Base-by-base conservation (phyloP, 2,329 filamentous ascomycete genomes). In the Microthyrium microscopicum region DNA sequence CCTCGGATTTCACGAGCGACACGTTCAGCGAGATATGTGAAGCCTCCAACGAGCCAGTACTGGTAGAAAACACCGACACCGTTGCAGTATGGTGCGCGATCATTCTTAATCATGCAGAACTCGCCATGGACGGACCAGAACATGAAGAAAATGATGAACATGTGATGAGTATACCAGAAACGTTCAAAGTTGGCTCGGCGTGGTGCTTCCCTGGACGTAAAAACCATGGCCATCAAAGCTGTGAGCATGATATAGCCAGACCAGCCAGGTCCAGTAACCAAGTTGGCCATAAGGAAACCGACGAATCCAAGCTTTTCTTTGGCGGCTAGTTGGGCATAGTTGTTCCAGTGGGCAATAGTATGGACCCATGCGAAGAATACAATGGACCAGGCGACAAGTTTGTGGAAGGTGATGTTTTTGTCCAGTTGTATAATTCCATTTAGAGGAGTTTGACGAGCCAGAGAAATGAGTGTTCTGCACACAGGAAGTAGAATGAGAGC, bases 121-220 rank as follows among this genome's bases (percentile, higher is more conserved):
- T 78, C 77, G 38, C 81, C 82, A 55, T 91, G 82, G 46, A 87
- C 69, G n/a, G 80, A 75, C 80, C 81, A 89, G 64, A 89, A 85
- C 44, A 87, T 64, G 61, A 89, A 89, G 66, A 89, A 89, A 42
- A 87, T 49, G 55, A 87, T 71, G 53, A 89, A 89, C 52, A 89
- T 69, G 59, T 89, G 82, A 56, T 91, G 81, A 2, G 77, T 82
- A 54, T 84, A 85, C 81, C 82, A 91, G 64, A 89, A 91, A 18
- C 80, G 77, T 54, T 87, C 81, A 52, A 82, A 87, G 59, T 89
- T 85, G 40, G 77, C 76, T 34, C 80, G 72, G 32, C 80, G 69
- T 7, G 73, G 71, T 60, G 80, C 81, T 57, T 87, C 80, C 11
- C 79, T 61, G 6, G 79, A 82, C 1, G 81, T 89, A 18, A 73